Base-by-base conservation (phyloP, 2,329 filamentous ascomycete genomes). In the Magnaporthiopsis incrustans region DNA sequence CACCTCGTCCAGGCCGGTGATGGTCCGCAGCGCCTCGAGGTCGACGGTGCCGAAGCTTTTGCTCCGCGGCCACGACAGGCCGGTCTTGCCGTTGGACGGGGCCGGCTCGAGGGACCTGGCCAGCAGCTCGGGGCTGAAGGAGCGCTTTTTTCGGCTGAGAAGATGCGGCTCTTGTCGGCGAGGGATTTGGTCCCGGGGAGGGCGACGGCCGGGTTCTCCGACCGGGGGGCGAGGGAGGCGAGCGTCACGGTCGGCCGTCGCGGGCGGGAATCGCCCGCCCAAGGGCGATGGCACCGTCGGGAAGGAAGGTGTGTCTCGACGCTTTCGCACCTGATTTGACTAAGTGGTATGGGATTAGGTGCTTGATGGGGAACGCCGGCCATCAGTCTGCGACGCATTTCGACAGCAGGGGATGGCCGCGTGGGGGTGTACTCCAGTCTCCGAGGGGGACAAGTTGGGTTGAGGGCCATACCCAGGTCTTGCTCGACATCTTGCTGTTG, bases 201-300 rank as follows among this genome's bases (percentile, higher is more conserved):
- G 57, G 15, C 57, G 12, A 59, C 30, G 26, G 26, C 12, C 6
- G 57, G 57, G 15, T 59, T 12, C 57, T 59, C 57, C 26, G 35
- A 38, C 12, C 12, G 26, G 25, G 57, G 30, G 11, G 25, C 12
- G 57, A 59, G 57, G 22, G 57, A 59, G 30, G 57, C 57, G 26
- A 59, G 57, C 14, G 57, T 32, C 14, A 30, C 26, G 57, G 57
- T 59, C 26, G 57, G 57, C 26, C 30, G 57, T 26, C 57, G 6
- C 7, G 57, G 57, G 22, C 26, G 26, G 26, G 26, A n/a, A 59
- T 59, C 6, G 30, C 25, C 57, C 26, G 26, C 6, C 57, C 57
- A 26, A 59, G 57, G 25, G 57, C 64, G 66, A 92, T 92, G 89
- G 81, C 88, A 67, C 57, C 57, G 25, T 26, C 15, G 14, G 57